These are phyloP conservation scores for Cladosporium colombiae DNA, from an alignment of 2,329 filamentous ascomycete genomes.

Conservation along the genomic window DNA sequence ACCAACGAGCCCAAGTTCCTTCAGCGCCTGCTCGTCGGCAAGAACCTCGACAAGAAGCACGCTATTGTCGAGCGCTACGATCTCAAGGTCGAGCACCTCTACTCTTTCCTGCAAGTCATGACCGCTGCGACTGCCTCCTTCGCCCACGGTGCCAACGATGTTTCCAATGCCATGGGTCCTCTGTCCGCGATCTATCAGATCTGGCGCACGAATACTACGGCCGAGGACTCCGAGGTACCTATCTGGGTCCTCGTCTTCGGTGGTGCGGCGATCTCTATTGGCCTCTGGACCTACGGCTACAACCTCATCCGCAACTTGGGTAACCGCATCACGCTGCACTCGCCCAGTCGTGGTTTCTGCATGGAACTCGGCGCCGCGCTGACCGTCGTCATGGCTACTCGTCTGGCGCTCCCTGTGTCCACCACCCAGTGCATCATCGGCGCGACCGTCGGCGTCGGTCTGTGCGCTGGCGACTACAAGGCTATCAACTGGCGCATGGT, in stretches of 20 bases:
- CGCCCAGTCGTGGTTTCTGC: constrained; percentile 57
- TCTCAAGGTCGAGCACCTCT: constrained; percentile 56
- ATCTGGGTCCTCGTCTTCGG: constrained; percentile 61
- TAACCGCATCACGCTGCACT: constrained; percentile 61
- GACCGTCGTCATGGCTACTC: constrained; percentile 63
- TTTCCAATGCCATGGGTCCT: constrained; percentile 62
- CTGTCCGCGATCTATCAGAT: constrained; percentile 62
- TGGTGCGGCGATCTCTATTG: constrained; percentile 53
- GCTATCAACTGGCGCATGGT: constrained; percentile 64
- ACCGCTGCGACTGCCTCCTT: constrained; percentile 70
- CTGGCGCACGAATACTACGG: constrained; percentile 51
- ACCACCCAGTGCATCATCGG: constrained; percentile 63
- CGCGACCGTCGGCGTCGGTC: constrained; percentile 60
- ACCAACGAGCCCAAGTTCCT: constrained; percentile 45
- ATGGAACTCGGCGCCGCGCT: constrained; percentile 61
- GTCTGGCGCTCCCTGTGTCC: constrained; percentile 60
- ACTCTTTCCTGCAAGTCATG: constrained; percentile 64
- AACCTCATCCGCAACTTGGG: constrained; percentile 60
- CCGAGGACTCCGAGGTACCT: constrained; percentile 53
- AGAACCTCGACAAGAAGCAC: constrained; percentile 39
- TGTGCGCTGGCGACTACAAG: constrained; percentile 58
- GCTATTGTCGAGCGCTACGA: constrained; percentile 58
- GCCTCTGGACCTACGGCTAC: constrained; percentile 55
- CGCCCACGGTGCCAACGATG: constrained; percentile 67
- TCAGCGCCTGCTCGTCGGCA: constrained; percentile 26